Evolutionary conservation across 371 early-diverging fungal genomes (phyloP).

Genomic region (Mucor irregularis): DNA sequence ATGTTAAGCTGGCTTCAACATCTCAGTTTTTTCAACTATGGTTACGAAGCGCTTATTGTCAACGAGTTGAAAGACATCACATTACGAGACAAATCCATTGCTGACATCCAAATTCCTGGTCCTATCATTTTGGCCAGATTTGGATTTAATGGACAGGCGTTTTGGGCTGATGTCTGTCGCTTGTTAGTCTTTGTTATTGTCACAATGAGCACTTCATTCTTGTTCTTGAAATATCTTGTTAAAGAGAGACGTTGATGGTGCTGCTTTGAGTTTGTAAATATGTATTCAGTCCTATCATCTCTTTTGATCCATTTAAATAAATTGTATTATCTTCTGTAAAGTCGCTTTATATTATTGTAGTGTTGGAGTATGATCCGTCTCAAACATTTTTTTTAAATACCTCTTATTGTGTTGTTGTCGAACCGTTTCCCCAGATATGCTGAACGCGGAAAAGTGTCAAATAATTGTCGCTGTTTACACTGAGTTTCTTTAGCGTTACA

Average conservation of each 20-base stretch:
- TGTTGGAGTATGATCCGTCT: no score
- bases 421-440: no score
- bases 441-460: no score
- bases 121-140: slow-evolving; percentile 48
- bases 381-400: no score
- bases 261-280: no score
- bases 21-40: slow-evolving; percentile 84
- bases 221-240: slow-evolving; percentile 45
- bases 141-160: slow-evolving; percentile 52
- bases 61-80: slow-evolving; percentile 61
- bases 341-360: no score
- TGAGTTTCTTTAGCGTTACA: no score
- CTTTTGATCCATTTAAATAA: no score
- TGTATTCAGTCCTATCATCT: no score
- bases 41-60: slow-evolving; percentile 85
- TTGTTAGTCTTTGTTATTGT: slow-evolving; percentile 28
- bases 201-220: slow-evolving; percentile 32
- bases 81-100: slow-evolving; percentile 44
- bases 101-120: slow-evolving; percentile 53
- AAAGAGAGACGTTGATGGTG: slow-evolving; percentile 47
- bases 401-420: no score
- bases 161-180: slow-evolving; percentile 39
- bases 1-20: slow-evolving; percentile 71
- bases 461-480: no score
- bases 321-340: no score